These are phyloP conservation scores for Eucalyptus cloeziana DNA, from an alignment of 345 rosid genomes.

Conservation along the genomic window DNA sequence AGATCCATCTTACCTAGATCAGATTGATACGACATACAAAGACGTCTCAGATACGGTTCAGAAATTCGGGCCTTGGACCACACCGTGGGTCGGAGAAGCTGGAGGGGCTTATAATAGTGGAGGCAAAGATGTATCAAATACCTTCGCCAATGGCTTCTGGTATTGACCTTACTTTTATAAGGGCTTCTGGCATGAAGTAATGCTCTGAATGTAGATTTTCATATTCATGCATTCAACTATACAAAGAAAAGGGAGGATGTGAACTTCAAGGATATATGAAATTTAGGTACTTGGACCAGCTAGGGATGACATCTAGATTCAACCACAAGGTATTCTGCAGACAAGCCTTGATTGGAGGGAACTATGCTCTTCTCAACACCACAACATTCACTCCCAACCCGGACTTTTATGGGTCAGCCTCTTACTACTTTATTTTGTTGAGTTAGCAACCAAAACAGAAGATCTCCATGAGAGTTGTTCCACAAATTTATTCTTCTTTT, in stretches of 20 bases:
- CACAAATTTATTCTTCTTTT: neutral
- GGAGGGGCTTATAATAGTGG: conserved; percentile 71
- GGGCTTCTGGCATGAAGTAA: neutral
- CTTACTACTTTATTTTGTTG: neutral
- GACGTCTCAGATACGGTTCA: conserved; percentile 4
- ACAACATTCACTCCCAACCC: conserved; percentile 48
- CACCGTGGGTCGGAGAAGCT: conserved; percentile 56
- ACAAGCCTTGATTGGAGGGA: conserved; percentile 62
- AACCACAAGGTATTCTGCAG: conserved; percentile 57
- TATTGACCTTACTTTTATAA: neutral
- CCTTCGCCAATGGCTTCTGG: conserved; percentile 63
- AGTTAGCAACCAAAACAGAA: neutral
- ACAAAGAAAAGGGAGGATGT: neutral
- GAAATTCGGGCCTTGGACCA: conserved; percentile 33
- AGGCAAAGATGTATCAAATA: conserved; percentile 40
- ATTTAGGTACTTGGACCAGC: conserved; percentile 49
- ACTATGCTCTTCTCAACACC: conserved; percentile 49
- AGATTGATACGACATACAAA: conserved; percentile 25
- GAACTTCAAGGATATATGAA: neutral
- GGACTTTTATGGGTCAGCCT: conserved; percentile 41
- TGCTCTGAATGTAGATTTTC: neutral
- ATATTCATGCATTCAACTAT: neutral
- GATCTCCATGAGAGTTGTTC: neutral
- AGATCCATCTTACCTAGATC: conserved; percentile 32
- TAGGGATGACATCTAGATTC: conserved; percentile 49